phyloP scores from a whole-genome alignment of 2,329 filamentous ascomycete species.

The Arthrinium phaeospermum region DNA sequence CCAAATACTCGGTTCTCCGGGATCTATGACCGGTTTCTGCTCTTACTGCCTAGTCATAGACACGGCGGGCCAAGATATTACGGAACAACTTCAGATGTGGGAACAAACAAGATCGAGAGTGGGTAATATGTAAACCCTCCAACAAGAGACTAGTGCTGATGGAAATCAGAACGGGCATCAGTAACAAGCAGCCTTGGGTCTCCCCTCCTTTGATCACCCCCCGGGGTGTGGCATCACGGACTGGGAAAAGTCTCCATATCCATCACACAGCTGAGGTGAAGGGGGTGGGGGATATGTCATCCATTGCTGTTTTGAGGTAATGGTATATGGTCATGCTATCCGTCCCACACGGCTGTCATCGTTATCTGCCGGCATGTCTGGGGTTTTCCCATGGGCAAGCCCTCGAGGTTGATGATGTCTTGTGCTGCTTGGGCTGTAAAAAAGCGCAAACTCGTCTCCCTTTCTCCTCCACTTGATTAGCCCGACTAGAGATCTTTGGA shows the following conservation, averaged over 20 bases:
- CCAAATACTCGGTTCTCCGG: slow-evolving; percentile 2
- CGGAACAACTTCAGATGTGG: not conserved
- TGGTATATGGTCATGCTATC: not conserved
- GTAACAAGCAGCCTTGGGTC: not conserved
- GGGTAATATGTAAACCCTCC: not conserved
- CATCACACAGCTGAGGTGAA: not conserved
- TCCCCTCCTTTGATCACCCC: not conserved
- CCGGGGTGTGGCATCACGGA: not conserved
- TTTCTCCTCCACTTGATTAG: not conserved
- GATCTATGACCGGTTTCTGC: not conserved
- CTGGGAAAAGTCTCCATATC: not conserved
- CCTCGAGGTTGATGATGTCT: not conserved
- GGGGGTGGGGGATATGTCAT: not conserved
- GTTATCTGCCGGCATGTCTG: slow-evolving; percentile 5
- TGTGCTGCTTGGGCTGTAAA: not conserved
- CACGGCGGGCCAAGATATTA: not conserved
- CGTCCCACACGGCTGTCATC: not conserved
- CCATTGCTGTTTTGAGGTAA: not conserved
- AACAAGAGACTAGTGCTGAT: slow-evolving; percentile 14
- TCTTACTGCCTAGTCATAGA: not conserved
- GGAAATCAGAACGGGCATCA: not conserved
- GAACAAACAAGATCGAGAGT: not conserved
- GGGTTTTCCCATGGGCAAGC: not conserved
- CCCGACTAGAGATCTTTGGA: not conserved
- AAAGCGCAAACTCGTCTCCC: not conserved